These are phyloP conservation scores for Alternaria longipes DNA, from an alignment of 2,329 filamentous ascomycete genomes.

Conservation along the genomic window DNA sequence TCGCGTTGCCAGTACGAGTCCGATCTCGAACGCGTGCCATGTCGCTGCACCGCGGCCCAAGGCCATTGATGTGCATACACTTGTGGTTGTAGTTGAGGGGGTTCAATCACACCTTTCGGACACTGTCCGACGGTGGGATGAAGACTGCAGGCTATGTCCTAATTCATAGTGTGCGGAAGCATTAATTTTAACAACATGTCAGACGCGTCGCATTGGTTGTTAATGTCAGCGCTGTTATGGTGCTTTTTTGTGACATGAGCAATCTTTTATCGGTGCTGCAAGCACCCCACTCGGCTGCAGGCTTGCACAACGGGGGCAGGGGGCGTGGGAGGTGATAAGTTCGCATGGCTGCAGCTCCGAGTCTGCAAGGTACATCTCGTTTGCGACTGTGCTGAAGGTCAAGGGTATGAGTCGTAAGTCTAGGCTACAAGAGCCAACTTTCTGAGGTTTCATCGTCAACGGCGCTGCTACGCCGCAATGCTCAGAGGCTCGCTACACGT, in stretches of 20 bases:
- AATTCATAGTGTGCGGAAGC: background rate
- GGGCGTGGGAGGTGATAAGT: conserved; percentile 12
- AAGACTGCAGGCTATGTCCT: background rate
- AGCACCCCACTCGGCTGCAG: conserved; percentile 10
- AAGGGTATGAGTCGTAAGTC: conserved; percentile 21
- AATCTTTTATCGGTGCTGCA: conserved; percentile 10
- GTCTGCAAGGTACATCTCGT: conserved; percentile 26
- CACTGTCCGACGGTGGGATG: conserved; percentile 11
- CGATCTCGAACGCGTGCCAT: conserved; percentile 1
- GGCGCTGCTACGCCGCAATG: conserved; percentile 7
- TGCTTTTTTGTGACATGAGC: conserved; percentile 24
- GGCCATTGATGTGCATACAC: conserved; percentile 1
- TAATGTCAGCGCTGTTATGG: background rate
- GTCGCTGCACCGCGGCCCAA: conserved; percentile 3
- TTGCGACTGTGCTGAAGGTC: conserved; percentile 20
- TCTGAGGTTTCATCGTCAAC: conserved; percentile 17
- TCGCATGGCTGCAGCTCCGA: conserved; percentile 20
- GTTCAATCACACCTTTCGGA: conserved; percentile 10
- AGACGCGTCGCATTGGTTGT: conserved; percentile 7
- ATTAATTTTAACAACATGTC: background rate
- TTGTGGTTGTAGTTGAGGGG: background rate
- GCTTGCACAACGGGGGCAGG: conserved; percentile 16
- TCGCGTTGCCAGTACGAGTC: conserved; percentile 8
- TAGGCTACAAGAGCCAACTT: conserved; percentile 18
- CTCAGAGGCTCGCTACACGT: conserved; percentile 3